Base-by-base conservation (phyloP, 805 yeast species). In the Candida gorgasii region DNA sequence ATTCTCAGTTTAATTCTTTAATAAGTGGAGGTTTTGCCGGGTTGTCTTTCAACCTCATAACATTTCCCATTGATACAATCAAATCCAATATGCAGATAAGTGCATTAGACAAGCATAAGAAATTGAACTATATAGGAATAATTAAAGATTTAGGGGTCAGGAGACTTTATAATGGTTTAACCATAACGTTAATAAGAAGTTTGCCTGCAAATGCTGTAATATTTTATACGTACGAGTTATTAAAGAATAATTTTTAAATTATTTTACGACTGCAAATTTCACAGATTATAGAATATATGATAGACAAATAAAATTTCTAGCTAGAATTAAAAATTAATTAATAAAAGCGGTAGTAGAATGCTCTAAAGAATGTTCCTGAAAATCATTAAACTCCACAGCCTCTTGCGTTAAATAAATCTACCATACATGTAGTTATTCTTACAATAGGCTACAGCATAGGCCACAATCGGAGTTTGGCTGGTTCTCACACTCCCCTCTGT, bases 121-220 rank as follows among this genome's bases (percentile, higher is more conserved):
- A 32, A 2, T 18, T 37, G 6, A 18, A 39, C 8, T 23, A 38
- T 7, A 40, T 44, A 23, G 46, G 38, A 38, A 77, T 80, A 5
- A 69, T 71, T 0, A 56, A 52, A 36, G 55, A 49, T 20, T 42
- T 59, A 40, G 97, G 97, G 0, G 35, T 89, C 1, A 53, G 67
- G 14, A 89, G 85, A 2, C 78, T 92, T 43, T 92, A 90, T 55
- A 78, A 86, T 45, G 98, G 98, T 0, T 68, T 90, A 43, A 87
- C 92, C 0, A 83, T 92, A 43, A 89, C 97, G 0, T 63, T 89
- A 44, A 49, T 80, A 5, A 79, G 96, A 57, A 88, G 96, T 0
- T 78, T 87, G 1, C 98, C 98, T 0, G 89, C 97, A 2, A 87
- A 89, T 55, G 97, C 97, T 1, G 72, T 83, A 7, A 88, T 90